Conservation (phyloP, 208 protist genomes). For the Blastocrithidia nonstop region DNA sequence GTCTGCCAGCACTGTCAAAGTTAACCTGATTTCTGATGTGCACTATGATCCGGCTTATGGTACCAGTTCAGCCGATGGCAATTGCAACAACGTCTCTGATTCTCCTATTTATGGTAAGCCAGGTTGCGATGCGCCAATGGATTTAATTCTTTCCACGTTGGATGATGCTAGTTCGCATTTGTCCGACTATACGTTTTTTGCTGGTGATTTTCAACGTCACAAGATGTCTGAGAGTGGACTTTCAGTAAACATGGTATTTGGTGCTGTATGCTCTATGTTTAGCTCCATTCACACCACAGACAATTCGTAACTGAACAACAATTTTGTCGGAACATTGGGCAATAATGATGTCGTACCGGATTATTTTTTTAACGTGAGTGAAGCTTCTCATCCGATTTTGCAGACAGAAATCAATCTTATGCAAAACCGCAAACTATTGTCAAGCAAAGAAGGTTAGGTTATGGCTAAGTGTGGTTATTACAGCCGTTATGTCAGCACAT, state of each 20-base stretch:
- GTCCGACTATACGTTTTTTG: constrained; percentile 18
- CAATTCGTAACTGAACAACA: too few species aligned
- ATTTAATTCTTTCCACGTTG: constrained; percentile 22
- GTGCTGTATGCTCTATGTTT: too few species aligned
- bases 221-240: too few species aligned
- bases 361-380: constrained; percentile 27
- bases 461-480: constrained; percentile 59
- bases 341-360: constrained; percentile 76
- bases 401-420: constrained; percentile 12
- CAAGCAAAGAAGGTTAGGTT: constrained; percentile 9
- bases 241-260: too few species aligned
- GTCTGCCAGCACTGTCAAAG: constrained; percentile 6
- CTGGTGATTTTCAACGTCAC: constrained; percentile 68
- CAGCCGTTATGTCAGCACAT: constrained; percentile 5
- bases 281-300: too few species aligned
- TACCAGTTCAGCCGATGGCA: constrained; percentile 15
- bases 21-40: constrained; percentile 56
- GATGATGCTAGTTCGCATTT: constrained; percentile 15
- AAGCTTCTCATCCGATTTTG: constrained; percentile 9
- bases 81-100: constrained; percentile 6
- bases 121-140: constrained; percentile 41
- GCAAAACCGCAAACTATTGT: constrained; percentile 11
- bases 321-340: constrained; percentile 16
- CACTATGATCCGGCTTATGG: constrained; percentile 71
- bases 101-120: constrained; percentile 11